Base-by-base conservation (phyloP, 164 flowering plant species). In the Chloranthus sessilifolius region DNA sequence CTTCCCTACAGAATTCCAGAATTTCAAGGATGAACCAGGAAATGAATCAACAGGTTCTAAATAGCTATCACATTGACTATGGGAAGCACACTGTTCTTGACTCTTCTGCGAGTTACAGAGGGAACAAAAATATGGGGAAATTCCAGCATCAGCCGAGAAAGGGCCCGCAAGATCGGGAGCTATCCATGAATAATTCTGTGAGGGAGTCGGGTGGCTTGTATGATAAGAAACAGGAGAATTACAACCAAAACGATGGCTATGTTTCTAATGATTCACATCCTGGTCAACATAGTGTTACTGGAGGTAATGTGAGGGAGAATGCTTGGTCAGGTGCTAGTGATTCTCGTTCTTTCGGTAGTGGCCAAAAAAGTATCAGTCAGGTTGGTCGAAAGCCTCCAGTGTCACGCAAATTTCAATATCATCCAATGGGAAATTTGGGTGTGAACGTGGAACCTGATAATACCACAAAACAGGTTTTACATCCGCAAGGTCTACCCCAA, bases 351-450 rank as follows among this genome's bases (percentile, higher is more conserved):
- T 22, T 53, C 33, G 47, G 65, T 21, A 73, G 74, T 10, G 69
- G 50, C 25, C 80, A 80, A 31, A 80, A 79, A 45, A 52, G 66
- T 47, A 27, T 35, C 37, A 52, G 61, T 56, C 78, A 63, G 72
- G 68, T 60, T 69, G 62, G 61, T 54, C 57, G 31, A 34, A 66
- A 49, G 56, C 50, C 55, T 27, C 49, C 69, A 30, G 61, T 39
- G 19, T 16, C 72, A 57, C 80, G 79, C 36, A 81, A 61, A 58
- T 85, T 83, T 74, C 95, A 85, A 52, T 85, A 77, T 65, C 96
- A 91, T 71, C 95, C 98, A 16, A 85, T 85, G 89, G 96, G 98
- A 39, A 73, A 79, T 68, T 25, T 81, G 55, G 86, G 65, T 50
- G 73, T 67, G 44, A 78, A 75, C 59, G 43, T 40, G 11, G 83